These are phyloP conservation scores for Cryptococcus floricola DNA, from an alignment of 1,284 basidiomycete genomes.

Conservation along the genomic window DNA sequence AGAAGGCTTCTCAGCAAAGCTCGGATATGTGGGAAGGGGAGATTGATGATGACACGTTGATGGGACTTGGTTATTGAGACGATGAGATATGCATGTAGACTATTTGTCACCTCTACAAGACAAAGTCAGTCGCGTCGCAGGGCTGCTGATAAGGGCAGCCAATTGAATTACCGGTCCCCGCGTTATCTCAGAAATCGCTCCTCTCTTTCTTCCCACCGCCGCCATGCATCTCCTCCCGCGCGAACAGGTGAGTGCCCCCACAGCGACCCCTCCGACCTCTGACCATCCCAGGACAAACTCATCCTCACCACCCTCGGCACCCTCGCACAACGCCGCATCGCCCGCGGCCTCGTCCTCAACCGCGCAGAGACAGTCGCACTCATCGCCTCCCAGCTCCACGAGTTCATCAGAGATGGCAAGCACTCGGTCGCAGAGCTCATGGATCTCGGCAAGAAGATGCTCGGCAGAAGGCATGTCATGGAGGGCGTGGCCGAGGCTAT, in stretches of 20 bases:
- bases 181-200: no score
- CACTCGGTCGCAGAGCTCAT: conserved; percentile 85
- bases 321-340: conserved; percentile 90
- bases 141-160: no score
- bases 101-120: no score
- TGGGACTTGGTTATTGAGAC: no score
- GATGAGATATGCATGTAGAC: no score
- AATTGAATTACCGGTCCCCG: no score
- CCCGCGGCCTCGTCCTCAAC: conserved; percentile 83
- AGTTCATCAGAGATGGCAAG: conserved; percentile 90
- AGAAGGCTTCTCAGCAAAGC: no score
- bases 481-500: conserved; percentile 50
- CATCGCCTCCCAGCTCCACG: conserved; percentile 86
- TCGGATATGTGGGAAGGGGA: no score
- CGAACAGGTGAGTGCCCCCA: conserved; percentile 33
- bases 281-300: conserved; percentile 49
- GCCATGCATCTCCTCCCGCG: conserved; percentile 42
- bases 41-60: no score
- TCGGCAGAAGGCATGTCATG: conserved; percentile 88
- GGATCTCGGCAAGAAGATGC: conserved; percentile 82
- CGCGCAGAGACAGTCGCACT: conserved; percentile 82
- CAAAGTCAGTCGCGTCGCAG: no score
- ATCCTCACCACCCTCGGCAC: conserved; percentile 63
- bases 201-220: no score
- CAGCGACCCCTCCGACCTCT: neutral